Base-by-base conservation (phyloP, 2,329 filamentous ascomycete genomes). In the Paramyrothecium sp. region DNA sequence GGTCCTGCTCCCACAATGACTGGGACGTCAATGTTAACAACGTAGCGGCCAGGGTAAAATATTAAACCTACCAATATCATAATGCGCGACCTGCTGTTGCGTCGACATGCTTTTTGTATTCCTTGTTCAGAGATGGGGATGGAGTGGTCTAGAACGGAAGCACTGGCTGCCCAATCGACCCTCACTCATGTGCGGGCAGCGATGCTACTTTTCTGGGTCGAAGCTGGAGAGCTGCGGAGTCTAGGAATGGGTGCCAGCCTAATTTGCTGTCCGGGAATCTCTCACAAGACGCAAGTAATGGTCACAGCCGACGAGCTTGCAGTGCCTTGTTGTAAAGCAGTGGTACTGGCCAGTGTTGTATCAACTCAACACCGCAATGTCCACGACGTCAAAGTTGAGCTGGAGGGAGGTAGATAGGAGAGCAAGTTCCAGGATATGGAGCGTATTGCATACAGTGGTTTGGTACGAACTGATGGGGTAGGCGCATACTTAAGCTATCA, bases 1-100 rank as follows among this genome's bases (percentile, higher is more conserved):
- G 93, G 93, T 17, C 93, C 93, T 56, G 93, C 93, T 62, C 93
- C 93, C 56, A 97, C 83, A 63, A 97, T 92, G 65, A 97, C 92
- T 85, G 57, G 53, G 83, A 17, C 49, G 3, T 10, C n/a, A 26
- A n/a, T 20, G 61, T 73, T 54, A 69, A 63, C 61, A 60, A 61
- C 22, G 52, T 34, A 26, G n/a, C 3, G n/a, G 20, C 19, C 19
- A 16, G 12, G 22, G 13, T 20, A 11, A 50, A 34, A 21, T 41
- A 19, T 10, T 10, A 22, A 19, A 33, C 68, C 56, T 71, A 80
- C 78, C 77, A 60, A 80, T 78, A 60, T 80, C 78, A 73, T 79
- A 80, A 61, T 72, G 67, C n/a, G 62, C 46, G 60, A 51, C 20
- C 34, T 64, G n/a, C 26, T 20, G 20, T 38, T 21, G 22, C 38